Base-by-base conservation (phyloP, 1,284 basidiomycete genomes). In the Phenoliferia sp. region DNA sequence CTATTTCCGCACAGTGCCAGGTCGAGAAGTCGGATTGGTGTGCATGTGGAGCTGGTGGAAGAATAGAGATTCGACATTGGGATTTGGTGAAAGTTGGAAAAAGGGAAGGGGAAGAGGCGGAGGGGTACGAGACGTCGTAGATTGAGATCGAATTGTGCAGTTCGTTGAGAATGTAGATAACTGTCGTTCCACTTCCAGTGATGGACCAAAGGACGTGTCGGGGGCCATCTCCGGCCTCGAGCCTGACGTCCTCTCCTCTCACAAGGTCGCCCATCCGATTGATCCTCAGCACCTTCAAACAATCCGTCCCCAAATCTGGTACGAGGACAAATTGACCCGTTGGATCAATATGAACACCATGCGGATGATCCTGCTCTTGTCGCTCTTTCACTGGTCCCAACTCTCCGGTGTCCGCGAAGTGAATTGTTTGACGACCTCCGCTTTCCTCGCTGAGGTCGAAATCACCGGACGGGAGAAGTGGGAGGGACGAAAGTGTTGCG, bases 291-390 rank as follows among this genome's bases (percentile, higher is more conserved):
- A 73, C 17, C 12, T 66, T 55, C 0, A 73, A 36, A 3, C 70
- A 66, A 63, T 73, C 71, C 22, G 71, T 73, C 4, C 71, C 71
- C 15, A 73, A 33, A 55, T 73, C 71, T 3, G 71, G 69, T 1
- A 73, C 59, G 15, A 70, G 65, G 19, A 67, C 19, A 10, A 66
- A 48, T 0, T 22, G 32, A 6, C 62, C 59, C 1, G 26, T 61
- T 22, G 69, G 71, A 33, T 73, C 69, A n/a, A 66, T 32, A 19
- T 67, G 63, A 31, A 65, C 71, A 5, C 61, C 71, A 39, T 73
- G 71, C 31, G 71, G 71, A 29, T 73, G 71, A 31, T 66, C 59
- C 35, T 65, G 65, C 17, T 63, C 36, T 31, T 73, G 71, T 15
- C 71, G 58, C 31, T 28, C 15, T 0, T 22, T 12, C 22, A 62